Evolutionary conservation across 2,329 filamentous ascomycete species (phyloP), one percentile per base, ranked within the genome.

Genomic region (Monosporascus ibericus): DNA sequence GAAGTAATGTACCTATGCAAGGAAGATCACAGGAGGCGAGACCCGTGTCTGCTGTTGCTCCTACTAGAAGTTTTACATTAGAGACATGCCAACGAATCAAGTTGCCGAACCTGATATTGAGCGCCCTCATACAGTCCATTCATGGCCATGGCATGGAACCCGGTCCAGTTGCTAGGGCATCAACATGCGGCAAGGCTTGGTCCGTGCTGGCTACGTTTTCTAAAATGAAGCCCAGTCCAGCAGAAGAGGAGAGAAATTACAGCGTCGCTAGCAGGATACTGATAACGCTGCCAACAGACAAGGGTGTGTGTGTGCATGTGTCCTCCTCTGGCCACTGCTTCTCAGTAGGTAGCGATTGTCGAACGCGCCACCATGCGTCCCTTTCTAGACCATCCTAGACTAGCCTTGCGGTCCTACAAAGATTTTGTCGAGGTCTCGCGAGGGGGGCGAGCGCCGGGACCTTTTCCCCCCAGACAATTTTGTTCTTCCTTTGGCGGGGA

Each of bases 211-310:
- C 53, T 55, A 52, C 53, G 56, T 52, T 48, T 61, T 55, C 51
- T 56, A 50, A 63, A 63, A 64, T 65, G 61, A 63, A 62, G 59
- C 17, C 20, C 30, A 9, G 42, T 30, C 8, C 11, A 27, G 42
- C 42, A 7, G 18, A 25, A 22, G 47, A 62, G 55, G 47, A 48
- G 62, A 52, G 62, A 66, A 63, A 65, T 66, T 65, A 60, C 62
- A 61, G 58, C 52, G 60, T 62, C 58, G 56, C 62, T 64, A 64
- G 61, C 52, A 57, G 60, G 61, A 58, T 60, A 60, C 56, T 52
- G 54, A 53, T 57, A 54, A 27, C 42, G 42, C 5, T 46, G 15
- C 42, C 42, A 46, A 11, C 48, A 46, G 52, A 61, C 49, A 47
- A 47, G 52, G 52, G 52, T 44, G 17, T n/a, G 38, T 14, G 52